phyloP scores from a whole-genome alignment of 768 basidiomycete species.

The Megacollybia marginata region DNA sequence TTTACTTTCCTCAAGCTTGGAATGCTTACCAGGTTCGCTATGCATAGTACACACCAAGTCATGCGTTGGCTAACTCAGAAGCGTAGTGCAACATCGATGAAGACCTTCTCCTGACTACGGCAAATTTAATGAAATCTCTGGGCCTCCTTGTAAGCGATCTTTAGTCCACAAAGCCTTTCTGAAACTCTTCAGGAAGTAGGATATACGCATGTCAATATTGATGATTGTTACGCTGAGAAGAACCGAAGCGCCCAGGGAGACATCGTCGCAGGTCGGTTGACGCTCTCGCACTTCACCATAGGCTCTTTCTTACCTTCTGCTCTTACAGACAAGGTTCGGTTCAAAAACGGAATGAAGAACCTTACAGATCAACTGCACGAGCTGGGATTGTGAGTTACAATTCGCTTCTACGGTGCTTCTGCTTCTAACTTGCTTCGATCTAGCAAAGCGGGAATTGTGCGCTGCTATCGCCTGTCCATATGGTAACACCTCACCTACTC shows the following conservation, averaged over 20 bases:
- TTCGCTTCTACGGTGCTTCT: neutral
- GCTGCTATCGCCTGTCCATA: constrained; percentile 5
- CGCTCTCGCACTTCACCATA: neutral
- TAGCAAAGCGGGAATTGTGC: constrained; percentile 36
- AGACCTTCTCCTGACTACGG: constrained; percentile 39
- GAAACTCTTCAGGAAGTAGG: constrained; percentile 39
- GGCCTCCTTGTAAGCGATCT: constrained; percentile 37
- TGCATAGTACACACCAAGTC: neutral
- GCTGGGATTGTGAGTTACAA: constrained; percentile 43
- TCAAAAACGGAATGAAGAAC: constrained; percentile 48
- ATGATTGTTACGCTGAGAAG: constrained; percentile 60
- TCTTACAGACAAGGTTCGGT: constrained; percentile 37
- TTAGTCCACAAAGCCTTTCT: neutral
- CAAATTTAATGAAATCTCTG: constrained; percentile 47
- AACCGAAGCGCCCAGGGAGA: constrained; percentile 41
- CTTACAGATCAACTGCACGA: constrained; percentile 50
- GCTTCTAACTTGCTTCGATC: neutral
- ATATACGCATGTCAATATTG: constrained; percentile 54
- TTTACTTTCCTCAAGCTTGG: constrained; percentile 26
- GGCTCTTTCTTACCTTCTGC: neutral
- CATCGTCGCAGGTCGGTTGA: constrained; percentile 40
- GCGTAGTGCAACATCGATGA: constrained; percentile 41
- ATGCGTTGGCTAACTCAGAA: neutral
- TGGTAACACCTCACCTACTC: neutral
- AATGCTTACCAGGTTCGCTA: constrained; percentile 35